Evolutionary conservation across 768 basidiomycete species (phyloP).

Genomic region (Phaeotremella skinneri): DNA sequence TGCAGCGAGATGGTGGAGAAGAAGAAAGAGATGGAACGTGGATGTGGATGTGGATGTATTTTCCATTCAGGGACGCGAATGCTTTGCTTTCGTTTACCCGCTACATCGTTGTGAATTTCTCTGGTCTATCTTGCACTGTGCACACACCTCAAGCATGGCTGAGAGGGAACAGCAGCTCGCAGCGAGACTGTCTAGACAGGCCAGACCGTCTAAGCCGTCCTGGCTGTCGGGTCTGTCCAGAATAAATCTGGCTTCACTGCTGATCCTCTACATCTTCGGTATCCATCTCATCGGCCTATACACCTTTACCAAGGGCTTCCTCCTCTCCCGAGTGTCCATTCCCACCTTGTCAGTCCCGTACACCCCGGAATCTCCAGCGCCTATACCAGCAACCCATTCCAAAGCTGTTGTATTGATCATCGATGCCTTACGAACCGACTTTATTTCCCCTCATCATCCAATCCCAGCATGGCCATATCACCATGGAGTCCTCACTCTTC

Average conservation of each 20-base stretch:
- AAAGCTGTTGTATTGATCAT: constrained; percentile 82
- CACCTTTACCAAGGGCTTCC: constrained; percentile 88
- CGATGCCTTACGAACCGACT: constrained; percentile 91
- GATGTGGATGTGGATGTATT: not conserved
- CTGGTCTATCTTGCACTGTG: too few relatives aligned
- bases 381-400: constrained; percentile 65
- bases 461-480: constrained; percentile 57
- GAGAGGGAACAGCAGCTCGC: constrained; percentile 5
- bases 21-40: constrained; percentile 6
- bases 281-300: constrained; percentile 77
- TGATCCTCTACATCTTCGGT: constrained; percentile 56
- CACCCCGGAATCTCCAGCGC: constrained; percentile 28
- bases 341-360: constrained; percentile 58
- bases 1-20: not conserved
- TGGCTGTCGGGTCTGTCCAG: constrained; percentile 33
- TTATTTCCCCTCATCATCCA: constrained; percentile 62
- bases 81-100: not conserved
- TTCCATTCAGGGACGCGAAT: not conserved
- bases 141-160: not conserved
- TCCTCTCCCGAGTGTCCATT: constrained; percentile 73
- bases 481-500: constrained; percentile 78
- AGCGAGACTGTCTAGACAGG: constrained; percentile 3
- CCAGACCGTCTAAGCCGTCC: constrained; percentile 1
- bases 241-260: constrained; percentile 36
- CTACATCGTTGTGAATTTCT: not conserved